phyloP scores from a whole-genome alignment of 2,329 filamentous ascomycete genomes.

The Cadophora gregata region DNA sequence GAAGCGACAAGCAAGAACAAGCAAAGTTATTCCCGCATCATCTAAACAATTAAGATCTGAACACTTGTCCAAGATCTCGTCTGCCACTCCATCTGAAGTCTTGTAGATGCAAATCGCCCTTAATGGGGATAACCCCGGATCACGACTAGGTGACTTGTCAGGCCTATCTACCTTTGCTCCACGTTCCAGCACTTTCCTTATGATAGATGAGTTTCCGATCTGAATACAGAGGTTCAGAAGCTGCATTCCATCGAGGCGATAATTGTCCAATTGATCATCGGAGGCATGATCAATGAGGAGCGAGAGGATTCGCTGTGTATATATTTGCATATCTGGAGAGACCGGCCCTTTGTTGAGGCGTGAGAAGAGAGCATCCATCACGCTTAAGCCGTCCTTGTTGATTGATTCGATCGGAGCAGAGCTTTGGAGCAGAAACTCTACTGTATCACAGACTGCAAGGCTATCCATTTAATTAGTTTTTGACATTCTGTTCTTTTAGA shows the following conservation, averaged over 20 bases:
- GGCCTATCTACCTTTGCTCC: background rate
- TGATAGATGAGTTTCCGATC: background rate
- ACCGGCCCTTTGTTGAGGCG: background rate
- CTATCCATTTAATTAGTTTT: background rate
- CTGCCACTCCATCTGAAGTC: background rate
- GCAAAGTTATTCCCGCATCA: background rate
- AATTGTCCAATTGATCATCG: background rate
- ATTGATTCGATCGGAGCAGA: background rate
- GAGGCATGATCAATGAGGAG: background rate
- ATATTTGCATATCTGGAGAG: background rate
- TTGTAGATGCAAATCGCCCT: background rate
- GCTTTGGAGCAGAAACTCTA: background rate
- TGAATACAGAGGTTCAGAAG: background rate
- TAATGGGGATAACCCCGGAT: background rate
- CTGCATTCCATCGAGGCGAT: background rate
- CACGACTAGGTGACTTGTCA: background rate
- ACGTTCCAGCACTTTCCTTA: background rate
- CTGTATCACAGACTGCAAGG: background rate
- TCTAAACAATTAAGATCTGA: background rate
- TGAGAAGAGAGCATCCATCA: background rate
- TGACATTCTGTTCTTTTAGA: background rate
- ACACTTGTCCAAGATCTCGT: background rate
- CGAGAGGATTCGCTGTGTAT: background rate
- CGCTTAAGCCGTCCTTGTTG: background rate
- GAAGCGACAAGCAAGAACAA: constrained; percentile 3